A percentile compares a stretch with the other conserved stretches of the same genome.
Evolutionary conservation across 1,284 basidiomycete genomes (phyloP).

Genomic region (Amylostereum areolatum): DNA sequence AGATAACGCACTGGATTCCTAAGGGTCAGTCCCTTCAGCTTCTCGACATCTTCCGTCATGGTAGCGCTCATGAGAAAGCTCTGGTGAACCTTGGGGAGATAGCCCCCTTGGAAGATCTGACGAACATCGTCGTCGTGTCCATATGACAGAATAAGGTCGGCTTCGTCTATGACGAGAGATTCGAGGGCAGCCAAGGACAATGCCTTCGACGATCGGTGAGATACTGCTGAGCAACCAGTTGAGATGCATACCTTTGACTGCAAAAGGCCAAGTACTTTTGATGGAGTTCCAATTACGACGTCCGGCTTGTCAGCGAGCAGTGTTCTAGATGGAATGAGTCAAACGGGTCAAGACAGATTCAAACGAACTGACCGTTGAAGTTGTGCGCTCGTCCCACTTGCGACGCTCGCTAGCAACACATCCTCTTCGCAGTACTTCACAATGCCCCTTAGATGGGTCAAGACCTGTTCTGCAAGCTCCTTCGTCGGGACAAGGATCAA

Average conservation of each 20-base stretch:
- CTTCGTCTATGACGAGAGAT: constrained; percentile 95
- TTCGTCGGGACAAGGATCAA: constrained; percentile 92
- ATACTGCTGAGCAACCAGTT: neutral
- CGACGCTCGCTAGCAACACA: constrained; percentile 75
- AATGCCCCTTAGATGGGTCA: constrained; percentile 62
- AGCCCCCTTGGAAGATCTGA: constrained; percentile 72
- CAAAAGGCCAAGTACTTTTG: constrained; percentile 73
- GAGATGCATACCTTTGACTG: constrained; percentile 60
- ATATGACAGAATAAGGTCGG: constrained; percentile 95
- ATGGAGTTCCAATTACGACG: constrained; percentile 88
- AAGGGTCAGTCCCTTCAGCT: constrained; percentile 83
- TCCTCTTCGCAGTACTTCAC: constrained; percentile 75
- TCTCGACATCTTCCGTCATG: constrained; percentile 92
- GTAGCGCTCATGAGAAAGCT: constrained; percentile 98
- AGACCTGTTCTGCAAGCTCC: constrained; percentile 90
- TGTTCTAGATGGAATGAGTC: constrained; percentile 36
- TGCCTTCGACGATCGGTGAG: constrained; percentile 30
- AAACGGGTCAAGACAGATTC: neutral
- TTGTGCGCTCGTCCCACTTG: constrained; percentile 66
- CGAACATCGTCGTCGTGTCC: constrained; percentile 92
- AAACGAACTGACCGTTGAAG: constrained; percentile 63
- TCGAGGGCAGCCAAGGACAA: constrained; percentile 63
- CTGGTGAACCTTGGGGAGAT: constrained; percentile 87
- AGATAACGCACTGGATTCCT: constrained; percentile 71
- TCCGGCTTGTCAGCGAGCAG: constrained; percentile 90